Base-by-base conservation (phyloP, 2,329 filamentous ascomycete genomes). In the Orbilia brochopaga region DNA sequence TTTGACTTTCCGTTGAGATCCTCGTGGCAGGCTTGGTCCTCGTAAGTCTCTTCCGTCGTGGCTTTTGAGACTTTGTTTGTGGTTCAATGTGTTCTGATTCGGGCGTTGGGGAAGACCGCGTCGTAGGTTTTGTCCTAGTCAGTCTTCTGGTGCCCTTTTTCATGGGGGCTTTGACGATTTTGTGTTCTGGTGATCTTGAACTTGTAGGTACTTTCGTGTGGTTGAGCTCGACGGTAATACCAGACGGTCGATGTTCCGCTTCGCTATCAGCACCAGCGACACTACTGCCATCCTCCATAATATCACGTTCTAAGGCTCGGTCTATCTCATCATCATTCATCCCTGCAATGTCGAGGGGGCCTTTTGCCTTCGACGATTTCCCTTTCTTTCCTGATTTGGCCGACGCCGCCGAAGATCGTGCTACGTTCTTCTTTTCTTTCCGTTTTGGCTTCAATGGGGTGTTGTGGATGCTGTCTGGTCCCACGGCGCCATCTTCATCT, bases 311-410 rank as follows among this genome's bases (percentile, higher is more conserved):
- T 0, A 90, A 80, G 54, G 86, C 85, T 21, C 84, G 84, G 57
- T 90, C 86, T 40, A 90, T 83, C 73, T 89, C 87, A 1, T 86
- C 85, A 70, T 90, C 87, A 61, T 86, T 82, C 0, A 50, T 32
- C 2, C 42, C 24, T 8, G 48, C 30, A 21, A 40, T 37, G 24
- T 44, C 54, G n/a, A 48, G 2, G 23, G 35, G 30, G 4, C 15
- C 13, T n/a, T 64, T 54, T 8, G 55, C 55, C 10, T 50, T 19
- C 23, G n/a, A 21, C 30, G 54, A 56, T 30, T 63, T 52, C 27
- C 27, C 37, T 5, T 17, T 21, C 17, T 60, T 72, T 21, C 15
- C 21, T 19, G 30, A 1, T 48, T 60, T 65, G 17, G 30, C 10
- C n/a, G 85, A 84, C 35, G 81, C 79, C 15, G 79, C 76, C 2